phyloP scores from a whole-genome alignment of 73 alveolate genomes.

The Paramecium caudatum region DNA sequence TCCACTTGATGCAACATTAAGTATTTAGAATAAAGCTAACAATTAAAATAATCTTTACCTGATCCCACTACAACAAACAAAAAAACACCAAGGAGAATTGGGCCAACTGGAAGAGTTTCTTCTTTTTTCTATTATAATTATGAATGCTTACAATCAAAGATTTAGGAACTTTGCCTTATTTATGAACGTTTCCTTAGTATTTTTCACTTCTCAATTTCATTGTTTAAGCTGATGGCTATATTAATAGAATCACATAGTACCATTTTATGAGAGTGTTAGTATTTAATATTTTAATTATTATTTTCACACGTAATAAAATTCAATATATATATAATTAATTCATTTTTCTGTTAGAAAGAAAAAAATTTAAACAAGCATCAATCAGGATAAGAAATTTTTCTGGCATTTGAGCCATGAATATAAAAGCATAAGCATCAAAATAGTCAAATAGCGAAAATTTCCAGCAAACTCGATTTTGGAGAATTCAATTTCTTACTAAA shows the following conservation, averaged over 20 bases:
- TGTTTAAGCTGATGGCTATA: slow-evolving; percentile 64
- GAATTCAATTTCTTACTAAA: too few relatives aligned
- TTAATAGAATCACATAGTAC: background rate
- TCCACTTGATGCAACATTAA: slow-evolving; percentile 76
- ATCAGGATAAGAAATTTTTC: too few relatives aligned
- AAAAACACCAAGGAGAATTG: slow-evolving; percentile 87
- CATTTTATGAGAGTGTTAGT: background rate
- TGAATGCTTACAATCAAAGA: slow-evolving; percentile 82
- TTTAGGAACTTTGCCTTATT: slow-evolving; percentile 91
- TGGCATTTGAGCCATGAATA: too few relatives aligned
- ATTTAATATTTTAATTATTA: slow-evolving; percentile 30
- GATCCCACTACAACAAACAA: slow-evolving; percentile 89
- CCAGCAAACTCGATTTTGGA: too few relatives aligned
- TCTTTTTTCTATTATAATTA: slow-evolving; percentile 82
- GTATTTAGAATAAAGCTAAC: slow-evolving; percentile 85
- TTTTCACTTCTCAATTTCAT: slow-evolving; percentile 88
- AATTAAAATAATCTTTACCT: background rate
- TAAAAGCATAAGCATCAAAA: too few relatives aligned
- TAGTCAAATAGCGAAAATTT: too few relatives aligned
- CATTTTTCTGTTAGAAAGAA: too few relatives aligned
- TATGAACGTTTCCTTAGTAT: slow-evolving; percentile 85
- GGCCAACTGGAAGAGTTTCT: slow-evolving; percentile 88
- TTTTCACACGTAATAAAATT: slow-evolving; percentile 43
- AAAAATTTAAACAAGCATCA: too few relatives aligned
- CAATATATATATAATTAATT: background rate